These are phyloP conservation scores for Brachypodium distachyon DNA, from an alignment of 202 grass and related monocot genomes.

Conservation along the genomic window DNA sequence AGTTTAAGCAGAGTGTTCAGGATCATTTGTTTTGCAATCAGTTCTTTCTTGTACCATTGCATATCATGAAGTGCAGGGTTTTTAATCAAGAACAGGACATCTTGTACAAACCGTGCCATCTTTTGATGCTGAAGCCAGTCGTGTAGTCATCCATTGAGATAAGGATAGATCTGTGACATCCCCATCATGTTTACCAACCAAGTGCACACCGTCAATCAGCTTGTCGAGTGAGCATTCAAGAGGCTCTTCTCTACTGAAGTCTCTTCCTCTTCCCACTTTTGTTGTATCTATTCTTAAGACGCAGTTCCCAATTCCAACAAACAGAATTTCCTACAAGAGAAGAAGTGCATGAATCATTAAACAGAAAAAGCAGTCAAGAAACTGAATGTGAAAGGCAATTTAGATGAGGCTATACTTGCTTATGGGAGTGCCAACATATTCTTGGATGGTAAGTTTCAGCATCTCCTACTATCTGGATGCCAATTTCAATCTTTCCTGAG, in stretches of 20 bases:
- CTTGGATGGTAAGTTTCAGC: constrained; percentile 74
- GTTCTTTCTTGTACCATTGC: neutral
- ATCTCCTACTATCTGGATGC: constrained; percentile 74
- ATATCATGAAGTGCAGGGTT: neutral
- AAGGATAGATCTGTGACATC: constrained; percentile 82
- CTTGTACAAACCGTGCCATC: constrained; percentile 85
- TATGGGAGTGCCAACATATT: constrained; percentile 98
- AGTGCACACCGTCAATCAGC: constrained; percentile 58
- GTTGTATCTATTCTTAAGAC: constrained; percentile 76
- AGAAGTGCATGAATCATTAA: constrained; percentile 2
- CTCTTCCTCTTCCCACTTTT: constrained; percentile 70
- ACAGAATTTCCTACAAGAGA: constrained; percentile 71
- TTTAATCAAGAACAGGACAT: constrained; percentile 1
- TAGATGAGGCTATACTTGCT: constrained; percentile 59
- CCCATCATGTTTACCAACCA: constrained; percentile 86
- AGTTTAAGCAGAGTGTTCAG: neutral
- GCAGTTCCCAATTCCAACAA: constrained; percentile 76
- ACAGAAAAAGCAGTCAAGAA: constrained; percentile 12
- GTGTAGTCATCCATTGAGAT: constrained; percentile 97
- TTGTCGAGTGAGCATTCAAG: constrained; percentile 64
- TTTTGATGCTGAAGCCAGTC: constrained; percentile 79
- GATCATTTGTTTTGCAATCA: neutral
- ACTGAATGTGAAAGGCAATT: neutral
- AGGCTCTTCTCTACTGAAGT: constrained; percentile 67
- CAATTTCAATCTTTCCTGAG: constrained; percentile 68